A percentile compares a stretch with the other conserved stretches of the same genome.
These are phyloP conservation scores for Lichtheimia corymbifera DNA, from an alignment of 371 early-diverging fungal genomes.

Conservation along the genomic window DNA sequence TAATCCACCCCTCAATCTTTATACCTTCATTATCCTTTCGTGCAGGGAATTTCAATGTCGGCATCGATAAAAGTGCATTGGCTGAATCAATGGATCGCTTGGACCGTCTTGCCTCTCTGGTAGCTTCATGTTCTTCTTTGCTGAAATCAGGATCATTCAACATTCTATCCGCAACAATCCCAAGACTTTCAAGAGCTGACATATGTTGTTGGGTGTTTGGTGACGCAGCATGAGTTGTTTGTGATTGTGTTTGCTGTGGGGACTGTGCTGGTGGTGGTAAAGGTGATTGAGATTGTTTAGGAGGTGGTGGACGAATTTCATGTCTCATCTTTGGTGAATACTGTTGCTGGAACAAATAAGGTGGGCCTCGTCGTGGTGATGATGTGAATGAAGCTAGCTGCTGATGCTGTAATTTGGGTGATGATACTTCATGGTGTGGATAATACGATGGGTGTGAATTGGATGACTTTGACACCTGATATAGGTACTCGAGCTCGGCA, in stretches of 20 bases:
- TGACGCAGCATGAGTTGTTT: background rate
- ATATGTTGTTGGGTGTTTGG: slow-evolving; percentile 1
- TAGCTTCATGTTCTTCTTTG: slow-evolving; percentile 5
- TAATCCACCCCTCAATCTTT: background rate
- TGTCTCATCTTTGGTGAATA: slow-evolving; percentile 40
- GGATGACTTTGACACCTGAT: slow-evolving; percentile 26
- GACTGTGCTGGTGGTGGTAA: no score
- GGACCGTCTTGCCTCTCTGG: slow-evolving; percentile 22
- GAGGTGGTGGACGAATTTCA: slow-evolving; percentile 15
- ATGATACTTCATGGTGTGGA: slow-evolving; percentile 16
- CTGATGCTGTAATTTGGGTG: slow-evolving; percentile 19
- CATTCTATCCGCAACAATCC: slow-evolving; percentile 39
- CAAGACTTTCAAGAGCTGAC: slow-evolving; percentile 31
- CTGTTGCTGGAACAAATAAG: slow-evolving; percentile 52
- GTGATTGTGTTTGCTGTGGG: background rate
- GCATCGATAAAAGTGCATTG: slow-evolving; percentile 42
- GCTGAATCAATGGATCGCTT: slow-evolving; percentile 56
- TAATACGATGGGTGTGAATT: slow-evolving; percentile 10
- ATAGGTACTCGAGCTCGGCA: slow-evolving; percentile 43
- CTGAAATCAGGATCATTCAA: slow-evolving; percentile 29
- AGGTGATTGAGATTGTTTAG: background rate
- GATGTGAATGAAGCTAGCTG: slow-evolving; percentile 1
- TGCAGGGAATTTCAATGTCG: slow-evolving; percentile 24
- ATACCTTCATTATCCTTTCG: slow-evolving; percentile 14
- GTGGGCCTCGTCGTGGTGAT: slow-evolving; percentile 28